Evolutionary conservation across 306 rosid genomes (phyloP).

Genomic region (Glycyrrhiza uralensis): DNA sequence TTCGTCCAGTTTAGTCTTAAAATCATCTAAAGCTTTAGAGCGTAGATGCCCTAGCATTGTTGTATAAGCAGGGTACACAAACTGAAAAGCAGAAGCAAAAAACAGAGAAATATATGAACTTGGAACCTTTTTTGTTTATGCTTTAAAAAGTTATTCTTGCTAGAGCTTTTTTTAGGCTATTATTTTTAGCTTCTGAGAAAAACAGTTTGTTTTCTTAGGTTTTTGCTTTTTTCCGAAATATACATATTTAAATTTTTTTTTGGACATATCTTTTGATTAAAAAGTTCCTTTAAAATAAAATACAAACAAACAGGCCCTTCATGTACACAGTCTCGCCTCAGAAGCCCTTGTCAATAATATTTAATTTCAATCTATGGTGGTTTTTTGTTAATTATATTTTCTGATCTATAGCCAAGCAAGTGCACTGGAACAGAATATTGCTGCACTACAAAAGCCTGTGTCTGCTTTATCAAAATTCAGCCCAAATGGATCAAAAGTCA

Average conservation of each 20-base stretch:
- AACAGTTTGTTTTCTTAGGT: no score
- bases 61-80: conserved; percentile 62
- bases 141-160: neutral
- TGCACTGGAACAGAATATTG: neutral
- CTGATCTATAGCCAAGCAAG: neutral
- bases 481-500: neutral
- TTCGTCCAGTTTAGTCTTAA: conserved; percentile 58
- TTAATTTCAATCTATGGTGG: neutral
- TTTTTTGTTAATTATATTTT: conserved; percentile 2
- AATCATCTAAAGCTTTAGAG: conserved; percentile 50
- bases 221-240: no score
- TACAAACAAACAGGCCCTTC: neutral
- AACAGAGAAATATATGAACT: neutral
- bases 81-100: conserved; percentile 47
- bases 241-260: no score
- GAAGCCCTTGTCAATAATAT: conserved; percentile 1
- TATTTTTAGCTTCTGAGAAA: neutral
- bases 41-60: conserved; percentile 70
- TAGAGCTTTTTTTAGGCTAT: neutral
- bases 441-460: neutral
- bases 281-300: neutral
- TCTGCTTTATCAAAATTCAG: conserved; percentile 6
- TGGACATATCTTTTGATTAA: neutral
- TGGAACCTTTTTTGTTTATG: neutral
- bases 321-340: neutral